Conservation (phyloP, 495 filamentous ascomycete species). For the Astrothelium macrocarpum region DNA sequence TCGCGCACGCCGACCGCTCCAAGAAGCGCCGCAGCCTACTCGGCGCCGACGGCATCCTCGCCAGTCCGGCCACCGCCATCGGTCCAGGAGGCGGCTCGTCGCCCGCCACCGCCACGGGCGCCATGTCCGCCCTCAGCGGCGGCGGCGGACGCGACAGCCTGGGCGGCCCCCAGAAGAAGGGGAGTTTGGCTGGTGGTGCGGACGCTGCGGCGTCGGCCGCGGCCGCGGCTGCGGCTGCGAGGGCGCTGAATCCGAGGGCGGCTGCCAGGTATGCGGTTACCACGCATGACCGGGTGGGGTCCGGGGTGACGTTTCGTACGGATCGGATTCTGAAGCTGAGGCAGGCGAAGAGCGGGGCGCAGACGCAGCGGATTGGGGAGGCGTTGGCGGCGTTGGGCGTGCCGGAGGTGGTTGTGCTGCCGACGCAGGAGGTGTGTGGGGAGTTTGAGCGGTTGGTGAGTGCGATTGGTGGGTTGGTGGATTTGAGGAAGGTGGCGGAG, state of each 20-base stretch:
- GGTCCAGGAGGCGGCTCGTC: conserved; percentile 6
- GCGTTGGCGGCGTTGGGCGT: conserved; percentile 73
- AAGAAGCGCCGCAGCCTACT: conserved; percentile 62
- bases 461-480: conserved; percentile 65
- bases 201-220: conserved; percentile 6
- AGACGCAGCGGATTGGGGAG: conserved; percentile 68
- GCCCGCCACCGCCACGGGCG: conserved; percentile 12
- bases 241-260: conserved; percentile 62
- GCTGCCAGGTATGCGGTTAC: conserved; percentile 72
- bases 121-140: conserved; percentile 1
- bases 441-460: conserved; percentile 72
- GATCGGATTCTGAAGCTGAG: conserved; percentile 76
- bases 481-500: conserved; percentile 72
- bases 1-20: conserved; percentile 67
- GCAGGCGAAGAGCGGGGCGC: conserved; percentile 70
- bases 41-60: conserved; percentile 11
- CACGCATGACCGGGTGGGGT: conserved; percentile 74
- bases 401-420: conserved; percentile 69
- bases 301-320: conserved; percentile 66
- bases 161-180: conserved; percentile 3
- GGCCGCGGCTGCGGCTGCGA: conserved; percentile 26
- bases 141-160: conserved; percentile 6
- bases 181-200: neutral
- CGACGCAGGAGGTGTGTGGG: conserved; percentile 67
- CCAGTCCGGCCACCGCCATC: neutral